These are phyloP conservation scores for Penicillium polonicum DNA, from an alignment of 2,329 filamentous ascomycete genomes.

Conservation along the genomic window DNA sequence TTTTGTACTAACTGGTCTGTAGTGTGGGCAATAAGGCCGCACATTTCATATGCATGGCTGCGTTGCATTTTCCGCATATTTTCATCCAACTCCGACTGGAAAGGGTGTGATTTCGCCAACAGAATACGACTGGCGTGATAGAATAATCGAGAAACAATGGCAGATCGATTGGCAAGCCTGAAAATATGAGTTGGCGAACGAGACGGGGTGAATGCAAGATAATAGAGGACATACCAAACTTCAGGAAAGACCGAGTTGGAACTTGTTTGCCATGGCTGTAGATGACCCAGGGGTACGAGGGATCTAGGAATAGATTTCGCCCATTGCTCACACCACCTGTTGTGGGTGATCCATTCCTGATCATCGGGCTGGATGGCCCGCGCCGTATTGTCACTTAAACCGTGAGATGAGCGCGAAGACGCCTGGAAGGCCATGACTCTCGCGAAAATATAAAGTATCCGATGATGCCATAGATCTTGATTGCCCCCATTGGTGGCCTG, in stretches of 20 bases:
- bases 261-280: slow-evolving; percentile 65
- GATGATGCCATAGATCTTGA: slow-evolving; percentile 84
- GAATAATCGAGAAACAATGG: slow-evolving; percentile 78
- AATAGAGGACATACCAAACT: slow-evolving; percentile 63
- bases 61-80: slow-evolving; percentile 70
- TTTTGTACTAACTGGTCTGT: slow-evolving; percentile 62
- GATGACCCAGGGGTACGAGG: slow-evolving; percentile 82
- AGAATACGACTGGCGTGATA: slow-evolving; percentile 86
- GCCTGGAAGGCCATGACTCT: slow-evolving; percentile 85
- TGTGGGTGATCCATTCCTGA: slow-evolving; percentile 77
- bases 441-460: slow-evolving; percentile 83
- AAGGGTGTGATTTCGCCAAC: slow-evolving; percentile 75
- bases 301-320: slow-evolving; percentile 73
- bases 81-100: slow-evolving; percentile 56
- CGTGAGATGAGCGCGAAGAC: slow-evolving; percentile 61
- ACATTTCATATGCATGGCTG: slow-evolving; percentile 78
- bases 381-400: slow-evolving; percentile 51
- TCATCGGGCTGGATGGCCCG: slow-evolving; percentile 64
- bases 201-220: background rate
- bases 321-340: slow-evolving; percentile 80
- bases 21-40: slow-evolving; percentile 82
- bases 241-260: slow-evolving; percentile 78
- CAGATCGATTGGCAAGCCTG: slow-evolving; percentile 78
- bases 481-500: slow-evolving; percentile 55
- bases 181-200: slow-evolving; percentile 2